Conservation (phyloP, 192 early-diverging fungal genomes). For the Coemansia sp. region DNA sequence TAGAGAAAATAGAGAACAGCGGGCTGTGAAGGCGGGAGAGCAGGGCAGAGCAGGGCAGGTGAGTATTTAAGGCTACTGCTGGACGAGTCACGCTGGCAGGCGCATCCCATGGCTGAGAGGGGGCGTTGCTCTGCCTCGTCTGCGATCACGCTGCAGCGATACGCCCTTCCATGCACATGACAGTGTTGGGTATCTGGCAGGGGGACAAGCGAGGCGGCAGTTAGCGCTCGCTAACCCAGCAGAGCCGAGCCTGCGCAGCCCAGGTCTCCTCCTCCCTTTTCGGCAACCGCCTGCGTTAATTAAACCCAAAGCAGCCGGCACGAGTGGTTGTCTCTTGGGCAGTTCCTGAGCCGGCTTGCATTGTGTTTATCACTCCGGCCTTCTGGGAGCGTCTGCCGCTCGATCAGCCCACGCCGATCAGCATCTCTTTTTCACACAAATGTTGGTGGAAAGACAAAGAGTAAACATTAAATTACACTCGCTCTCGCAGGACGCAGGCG, state of each 20-base stretch:
- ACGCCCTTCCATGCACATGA: constrained; percentile 3
- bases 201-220: not conserved
- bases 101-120: constrained; percentile 1
- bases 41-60: not conserved
- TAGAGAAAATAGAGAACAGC: not conserved
- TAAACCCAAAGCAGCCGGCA: not conserved
- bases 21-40: not conserved
- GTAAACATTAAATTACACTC: too few relatives aligned
- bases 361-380: not conserved
- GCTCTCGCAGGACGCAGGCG: not conserved
- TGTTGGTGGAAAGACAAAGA: too few relatives aligned
- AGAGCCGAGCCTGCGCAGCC: not conserved
- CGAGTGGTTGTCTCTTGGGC: not conserved
- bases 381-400: not conserved
- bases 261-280: not conserved
- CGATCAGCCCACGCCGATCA: too few relatives aligned
- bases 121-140: not conserved
- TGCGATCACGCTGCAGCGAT: constrained; percentile 3
- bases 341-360: not conserved
- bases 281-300: constrained; percentile 1
- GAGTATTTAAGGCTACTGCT: constrained; percentile 1
- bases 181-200: not conserved
- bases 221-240: not conserved
- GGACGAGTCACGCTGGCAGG: not conserved
- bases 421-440: not conserved